A percentile compares a stretch with the other conserved stretches of the same genome.
Conservation (phyloP, 345 rosid genomes). For the Combretum micranthum region DNA sequence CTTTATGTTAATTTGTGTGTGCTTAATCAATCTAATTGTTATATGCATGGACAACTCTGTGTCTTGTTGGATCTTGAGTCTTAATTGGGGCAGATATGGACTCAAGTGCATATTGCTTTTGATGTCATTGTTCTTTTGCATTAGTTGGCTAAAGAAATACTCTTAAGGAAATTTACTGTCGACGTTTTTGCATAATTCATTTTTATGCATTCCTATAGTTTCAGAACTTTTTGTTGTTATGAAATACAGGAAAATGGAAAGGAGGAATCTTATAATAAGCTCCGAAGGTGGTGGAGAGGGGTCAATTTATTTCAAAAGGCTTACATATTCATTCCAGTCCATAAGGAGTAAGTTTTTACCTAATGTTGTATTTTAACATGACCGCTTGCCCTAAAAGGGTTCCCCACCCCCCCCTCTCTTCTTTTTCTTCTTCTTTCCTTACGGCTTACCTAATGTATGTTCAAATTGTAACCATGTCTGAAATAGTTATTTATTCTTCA, state of each 20-base stretch:
- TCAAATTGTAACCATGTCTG: too few relatives aligned
- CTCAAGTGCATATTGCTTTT: not conserved
- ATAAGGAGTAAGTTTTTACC: conserved; percentile 61
- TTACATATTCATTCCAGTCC: conserved; percentile 81
- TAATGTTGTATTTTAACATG: too few relatives aligned
- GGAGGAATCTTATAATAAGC: conserved; percentile 54
- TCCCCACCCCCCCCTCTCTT: too few relatives aligned
- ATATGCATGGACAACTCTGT: too few relatives aligned
- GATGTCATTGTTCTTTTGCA: not conserved
- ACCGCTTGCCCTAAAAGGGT: too few relatives aligned
- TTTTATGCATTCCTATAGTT: conserved; percentile 5
- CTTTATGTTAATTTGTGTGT: too few relatives aligned
- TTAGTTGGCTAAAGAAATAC: too few relatives aligned
- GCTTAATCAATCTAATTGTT: too few relatives aligned
- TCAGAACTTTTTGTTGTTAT: conserved; percentile 5
- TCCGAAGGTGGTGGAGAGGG: conserved; percentile 99
- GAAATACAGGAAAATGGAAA: conserved; percentile 44
- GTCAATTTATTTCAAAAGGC: conserved; percentile 79
- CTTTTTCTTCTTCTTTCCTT: too few relatives aligned
- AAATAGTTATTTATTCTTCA: too few relatives aligned
- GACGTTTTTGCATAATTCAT: not conserved
- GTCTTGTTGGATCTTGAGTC: not conserved
- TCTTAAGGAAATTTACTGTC: too few relatives aligned
- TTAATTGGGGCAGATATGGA: not conserved
- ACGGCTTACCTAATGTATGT: too few relatives aligned